Evolutionary conservation across 257 asterid genomes (phyloP).

Genomic region (Lycium ferocissimum): DNA sequence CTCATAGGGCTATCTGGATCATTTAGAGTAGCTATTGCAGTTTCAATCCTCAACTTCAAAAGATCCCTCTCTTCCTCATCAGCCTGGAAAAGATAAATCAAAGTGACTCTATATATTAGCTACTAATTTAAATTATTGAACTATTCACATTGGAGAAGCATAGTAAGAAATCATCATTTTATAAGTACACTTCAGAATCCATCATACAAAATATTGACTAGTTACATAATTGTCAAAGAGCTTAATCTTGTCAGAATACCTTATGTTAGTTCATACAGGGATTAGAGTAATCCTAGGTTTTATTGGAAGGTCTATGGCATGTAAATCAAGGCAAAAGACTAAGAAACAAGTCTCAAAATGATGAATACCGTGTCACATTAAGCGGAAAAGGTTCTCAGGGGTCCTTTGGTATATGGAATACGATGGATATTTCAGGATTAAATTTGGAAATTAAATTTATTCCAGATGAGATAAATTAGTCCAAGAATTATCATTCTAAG

Average conservation of each 20-base stretch:
- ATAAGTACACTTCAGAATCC: background rate
- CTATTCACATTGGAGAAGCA: background rate
- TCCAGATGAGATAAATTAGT: no score
- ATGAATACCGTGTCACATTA: background rate
- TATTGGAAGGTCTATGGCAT: background rate
- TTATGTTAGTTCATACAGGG: no score
- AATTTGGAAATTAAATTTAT: no score
- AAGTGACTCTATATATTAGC: background rate
- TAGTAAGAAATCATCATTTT: background rate
- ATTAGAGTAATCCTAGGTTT: background rate
- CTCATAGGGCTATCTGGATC: conserved; percentile 76
- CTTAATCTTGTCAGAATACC: background rate
- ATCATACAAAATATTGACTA: background rate
- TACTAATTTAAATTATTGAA: background rate
- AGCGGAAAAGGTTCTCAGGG: background rate
- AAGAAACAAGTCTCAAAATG: background rate
- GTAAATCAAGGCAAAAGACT: background rate
- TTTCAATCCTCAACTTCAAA: conserved; percentile 58
- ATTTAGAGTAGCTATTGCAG: conserved; percentile 67
- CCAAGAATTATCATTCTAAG: no score
- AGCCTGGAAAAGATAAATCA: conserved; percentile 50
- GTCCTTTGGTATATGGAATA: no score
- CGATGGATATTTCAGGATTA: no score
- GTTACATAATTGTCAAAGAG: background rate
- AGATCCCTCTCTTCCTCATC: conserved; percentile 67